Evolutionary conservation across 225 moss, liverwort and hornwort species (phyloP).

Genomic region (Rhytidiadelphus loreus): DNA sequence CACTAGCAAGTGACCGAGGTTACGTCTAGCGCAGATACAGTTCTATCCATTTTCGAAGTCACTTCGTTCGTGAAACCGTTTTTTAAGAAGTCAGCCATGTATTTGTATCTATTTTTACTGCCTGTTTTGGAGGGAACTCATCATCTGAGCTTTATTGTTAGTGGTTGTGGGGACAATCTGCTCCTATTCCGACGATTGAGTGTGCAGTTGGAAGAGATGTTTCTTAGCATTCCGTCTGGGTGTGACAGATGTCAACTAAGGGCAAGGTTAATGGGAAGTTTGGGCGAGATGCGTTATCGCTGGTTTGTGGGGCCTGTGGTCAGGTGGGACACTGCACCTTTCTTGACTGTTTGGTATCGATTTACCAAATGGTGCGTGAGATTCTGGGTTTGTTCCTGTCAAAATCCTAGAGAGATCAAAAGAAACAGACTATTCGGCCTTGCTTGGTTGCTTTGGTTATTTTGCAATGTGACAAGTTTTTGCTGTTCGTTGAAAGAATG

Average conservation of each 20-base stretch:
- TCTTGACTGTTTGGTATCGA: slow-evolving; percentile 8
- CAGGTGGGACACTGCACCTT: slow-evolving; percentile 63
- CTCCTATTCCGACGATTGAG: background rate
- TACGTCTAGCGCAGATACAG: background rate
- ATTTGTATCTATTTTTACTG: background rate
- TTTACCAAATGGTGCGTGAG: background rate
- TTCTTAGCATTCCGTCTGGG: slow-evolving; percentile 42
- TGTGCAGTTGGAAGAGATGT: background rate
- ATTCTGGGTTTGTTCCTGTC: background rate
- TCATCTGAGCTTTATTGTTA: background rate
- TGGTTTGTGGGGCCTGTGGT: slow-evolving; percentile 99
- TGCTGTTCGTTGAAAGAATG: background rate
- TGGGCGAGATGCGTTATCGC: slow-evolving; percentile 82
- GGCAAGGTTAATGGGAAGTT: slow-evolving; percentile 84
- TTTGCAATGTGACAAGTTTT: background rate
- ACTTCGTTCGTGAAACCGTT: background rate
- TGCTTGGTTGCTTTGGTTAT: background rate
- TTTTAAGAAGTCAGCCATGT: background rate
- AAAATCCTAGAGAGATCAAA: background rate
- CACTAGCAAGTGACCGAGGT: background rate
- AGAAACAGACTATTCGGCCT: background rate
- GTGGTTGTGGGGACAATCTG: background rate
- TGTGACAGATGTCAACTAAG: slow-evolving; percentile 70
- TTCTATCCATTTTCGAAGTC: background rate
- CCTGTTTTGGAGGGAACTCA: background rate